phyloP scores from a whole-genome alignment of 306 rosid genomes.

The Dryas octopetala region DNA sequence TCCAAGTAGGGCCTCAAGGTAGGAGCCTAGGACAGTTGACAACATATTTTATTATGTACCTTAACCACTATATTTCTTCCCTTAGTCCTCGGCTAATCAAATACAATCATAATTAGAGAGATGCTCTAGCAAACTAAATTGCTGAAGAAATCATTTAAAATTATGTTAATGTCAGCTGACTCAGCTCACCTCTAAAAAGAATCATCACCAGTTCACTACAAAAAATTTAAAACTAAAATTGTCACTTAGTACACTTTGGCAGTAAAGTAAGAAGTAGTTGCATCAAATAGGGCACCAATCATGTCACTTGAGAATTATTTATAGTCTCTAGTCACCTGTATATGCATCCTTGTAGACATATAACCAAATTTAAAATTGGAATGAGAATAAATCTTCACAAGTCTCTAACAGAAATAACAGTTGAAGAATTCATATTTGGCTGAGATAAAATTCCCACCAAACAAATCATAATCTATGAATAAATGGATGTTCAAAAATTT shows the following conservation, averaged over 20 bases:
- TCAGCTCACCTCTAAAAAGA: slow-evolving; percentile 11
- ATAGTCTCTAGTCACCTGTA: not conserved
- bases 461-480: not conserved
- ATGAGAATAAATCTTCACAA: not conserved
- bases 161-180: slow-evolving; percentile 36
- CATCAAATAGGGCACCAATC: not conserved
- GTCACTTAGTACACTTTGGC: not conserved
- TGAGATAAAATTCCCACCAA: not conserved
- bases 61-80: not conserved
- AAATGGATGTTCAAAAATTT: not conserved
- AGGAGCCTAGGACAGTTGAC: not conserved
- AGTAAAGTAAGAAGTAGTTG: slow-evolving; percentile 18
- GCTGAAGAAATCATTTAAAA: not conserved
- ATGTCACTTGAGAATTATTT: not conserved
- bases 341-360: not conserved
- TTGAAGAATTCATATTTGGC: not conserved
- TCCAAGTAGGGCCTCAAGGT: slow-evolving; percentile 38
- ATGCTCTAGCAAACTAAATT: not conserved
- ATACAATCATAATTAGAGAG: not conserved
- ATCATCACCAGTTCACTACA: not conserved
- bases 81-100: not conserved
- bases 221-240: not conserved
- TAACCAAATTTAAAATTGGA: not conserved
- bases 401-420: not conserved
- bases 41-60: not conserved